Percentiles rank a stretch among this genome's conserved stretches.
Conservation (phyloP, 345 rosid genomes). For the Gossypium herbaceum region DNA sequence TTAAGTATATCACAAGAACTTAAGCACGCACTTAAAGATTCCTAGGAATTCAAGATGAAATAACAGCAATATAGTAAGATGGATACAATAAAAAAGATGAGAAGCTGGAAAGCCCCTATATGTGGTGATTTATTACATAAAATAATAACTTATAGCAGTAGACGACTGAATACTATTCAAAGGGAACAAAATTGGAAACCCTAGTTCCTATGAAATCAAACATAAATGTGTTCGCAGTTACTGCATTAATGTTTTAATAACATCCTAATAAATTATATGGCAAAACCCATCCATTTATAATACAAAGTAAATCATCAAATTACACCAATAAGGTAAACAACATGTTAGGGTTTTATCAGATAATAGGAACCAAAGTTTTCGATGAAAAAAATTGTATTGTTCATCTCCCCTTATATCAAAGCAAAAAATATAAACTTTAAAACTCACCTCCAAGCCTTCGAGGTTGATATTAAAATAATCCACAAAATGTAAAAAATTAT, state of each 20-base stretch:
- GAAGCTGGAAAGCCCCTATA: not conserved
- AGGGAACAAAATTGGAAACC: slow-evolving; percentile 36
- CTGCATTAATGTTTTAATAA: slow-evolving; percentile 15
- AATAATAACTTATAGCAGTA: slow-evolving; percentile 35
- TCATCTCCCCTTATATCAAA: not conserved
- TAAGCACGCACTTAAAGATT: slow-evolving; percentile 6
- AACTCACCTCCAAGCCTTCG: slow-evolving; percentile 16
- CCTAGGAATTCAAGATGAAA: not conserved
- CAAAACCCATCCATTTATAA: slow-evolving; percentile 19
- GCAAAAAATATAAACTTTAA: slow-evolving; percentile 13
- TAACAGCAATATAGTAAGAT: not conserved
- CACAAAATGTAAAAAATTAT: slow-evolving; percentile 14
- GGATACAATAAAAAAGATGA: not conserved
- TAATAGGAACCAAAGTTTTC: slow-evolving; percentile 13
- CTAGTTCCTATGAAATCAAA: slow-evolving; percentile 34
- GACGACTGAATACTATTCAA: slow-evolving; percentile 17
- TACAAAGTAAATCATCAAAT: slow-evolving; percentile 24
- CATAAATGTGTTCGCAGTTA: slow-evolving; percentile 13
- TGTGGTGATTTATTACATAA: slow-evolving; percentile 39
- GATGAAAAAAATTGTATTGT: not conserved
- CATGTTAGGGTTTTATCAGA: slow-evolving; percentile 48
- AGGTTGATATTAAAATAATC: slow-evolving; percentile 14
- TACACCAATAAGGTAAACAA: slow-evolving; percentile 17
- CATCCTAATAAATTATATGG: slow-evolving; percentile 9
- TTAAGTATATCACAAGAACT: slow-evolving; percentile 15